Evolutionary conservation across 768 basidiomycete species (phyloP).

Genomic region (Trametes villosa): DNA sequence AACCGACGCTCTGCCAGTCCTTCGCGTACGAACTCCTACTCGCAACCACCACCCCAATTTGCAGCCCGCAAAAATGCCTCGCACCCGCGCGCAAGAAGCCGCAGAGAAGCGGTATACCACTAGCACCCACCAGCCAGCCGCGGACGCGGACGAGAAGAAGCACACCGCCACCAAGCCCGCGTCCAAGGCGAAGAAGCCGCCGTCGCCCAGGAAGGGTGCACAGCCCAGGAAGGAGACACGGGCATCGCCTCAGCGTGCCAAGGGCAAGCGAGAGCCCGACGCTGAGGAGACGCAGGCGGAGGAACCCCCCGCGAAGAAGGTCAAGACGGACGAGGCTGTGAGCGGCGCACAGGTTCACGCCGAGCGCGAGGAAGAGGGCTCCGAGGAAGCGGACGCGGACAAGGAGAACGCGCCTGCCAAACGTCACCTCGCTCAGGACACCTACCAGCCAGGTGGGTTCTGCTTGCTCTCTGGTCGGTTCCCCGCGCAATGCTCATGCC

Average conservation of each 20-base stretch:
- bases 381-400: not conserved
- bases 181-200: constrained; percentile 15
- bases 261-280: constrained; percentile 29
- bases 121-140: constrained; percentile 4
- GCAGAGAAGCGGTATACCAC: constrained; percentile 17
- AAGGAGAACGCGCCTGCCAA: constrained; percentile 17
- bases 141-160: constrained; percentile 10
- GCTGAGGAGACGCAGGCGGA: constrained; percentile 14
- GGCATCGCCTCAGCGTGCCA: constrained; percentile 3
- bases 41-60: not conserved
- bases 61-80: constrained; percentile 22
- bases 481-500: not conserved
- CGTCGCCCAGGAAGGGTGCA: constrained; percentile 1
- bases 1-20: not conserved
- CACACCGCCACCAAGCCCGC: constrained; percentile 14
- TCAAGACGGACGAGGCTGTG: constrained; percentile 25
- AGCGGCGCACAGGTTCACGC: not conserved
- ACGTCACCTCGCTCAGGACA: constrained; percentile 21
- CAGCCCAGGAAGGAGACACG: constrained; percentile 7
- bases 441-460: constrained; percentile 28
- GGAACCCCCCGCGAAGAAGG: constrained; percentile 30
- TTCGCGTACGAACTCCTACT: not conserved
- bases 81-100: constrained; percentile 27
- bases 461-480: not conserved
- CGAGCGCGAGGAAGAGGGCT: not conserved